Base-by-base conservation (phyloP, 1,139 yeast genomes). In the Saccharomyces hybrid region DNA sequence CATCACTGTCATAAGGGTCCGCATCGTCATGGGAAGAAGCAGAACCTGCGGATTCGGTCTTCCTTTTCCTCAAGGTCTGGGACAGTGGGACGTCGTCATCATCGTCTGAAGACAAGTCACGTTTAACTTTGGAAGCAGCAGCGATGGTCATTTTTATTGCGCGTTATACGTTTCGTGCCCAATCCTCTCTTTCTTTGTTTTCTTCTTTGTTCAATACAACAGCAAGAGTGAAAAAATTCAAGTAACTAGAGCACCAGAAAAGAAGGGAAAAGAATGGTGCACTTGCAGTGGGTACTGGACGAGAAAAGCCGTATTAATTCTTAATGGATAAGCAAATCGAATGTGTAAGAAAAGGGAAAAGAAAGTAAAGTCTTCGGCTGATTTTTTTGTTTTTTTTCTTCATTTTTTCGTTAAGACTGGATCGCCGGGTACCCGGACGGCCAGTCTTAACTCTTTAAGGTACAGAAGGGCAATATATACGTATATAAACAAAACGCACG, bases 1-100 rank as follows among this genome's bases (percentile, higher is more conserved):
- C 42, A 34, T 34, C 42, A 34, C 42, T 34, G 27, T 51, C 56
- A 32, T 34, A 34, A 34, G 23, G 13, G 13, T 34, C 42, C 6
- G 42, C 20, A 20, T 20, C 42, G 42, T 9, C 13, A 3, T 34
- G 42, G 42, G 20, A 14, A 4, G 42, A 34, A 16, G 42, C 42
- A 34, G 42, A 14, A 9, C 7, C 6, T 2, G 42, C 7, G 23
- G 42, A 34, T 4, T 34, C 42, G 3, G 6, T 14, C 42, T 16
- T 34, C 8, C 42, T 34, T 34, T 34, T 34, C 42, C 20, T 34
- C 42, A 34, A 16, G 3, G 42, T 34, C 8, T 34, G 42, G 7
- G 42, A 34, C 13, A 34, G 42, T 7, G 42, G 42, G 13, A 34
- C 42, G 7, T 34, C 42, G 23, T 34, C 42, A 8, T 34, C 41